Evolutionary conservation across 129 eudicot genomes (phyloP), one percentile per base, ranked within the genome.

Genomic region (Flaveria robusta): DNA sequence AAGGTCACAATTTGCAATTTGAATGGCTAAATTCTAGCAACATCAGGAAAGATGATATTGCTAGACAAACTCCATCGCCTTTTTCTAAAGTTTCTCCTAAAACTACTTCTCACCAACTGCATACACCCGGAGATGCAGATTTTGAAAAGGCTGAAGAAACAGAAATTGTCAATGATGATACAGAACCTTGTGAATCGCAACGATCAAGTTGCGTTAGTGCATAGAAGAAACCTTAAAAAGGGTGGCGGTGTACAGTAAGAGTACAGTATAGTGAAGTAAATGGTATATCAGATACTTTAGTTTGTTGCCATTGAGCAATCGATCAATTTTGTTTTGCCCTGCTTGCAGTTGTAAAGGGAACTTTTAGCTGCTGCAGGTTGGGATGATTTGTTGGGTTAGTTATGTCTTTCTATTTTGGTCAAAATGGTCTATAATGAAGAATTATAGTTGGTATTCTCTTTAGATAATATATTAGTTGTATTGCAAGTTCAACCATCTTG

Each of bases 1-100:
- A 90, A 66, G 98, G 91, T 60, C 86, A 88, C 79, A 88, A 62
- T 74, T 65, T 93, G 86, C 91, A 82, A 50, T 90, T 93, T 75
- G 70, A 27, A 55, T 93, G 98, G 98, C 73, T 88, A 74, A 71
- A 70, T 7, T 64, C 90, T 64, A 76, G 43, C 78, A 77, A 20
- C 78, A 51, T 20, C 22, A 31, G 71, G 54, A 86, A 85, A 84
- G 87, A 80, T 23, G 16, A 26, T 26, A 41, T 68, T 52, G 77
- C 50, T 20, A 67, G 83, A 51, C 87, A 75, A 77, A 86, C 79
- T 51, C 74, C 72, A 72, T 47, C 88, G 14, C 78, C 88, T 3
- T 50, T 81, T 70, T 60, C 79, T 24, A 80, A 77, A 47, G 86
- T 78, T 71, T 74, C 72, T 39, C 52, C 81, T 39, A 63, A 42